Base-by-base conservation (phyloP, 768 basidiomycete genomes). In the Hysterangium stoloniferum region DNA sequence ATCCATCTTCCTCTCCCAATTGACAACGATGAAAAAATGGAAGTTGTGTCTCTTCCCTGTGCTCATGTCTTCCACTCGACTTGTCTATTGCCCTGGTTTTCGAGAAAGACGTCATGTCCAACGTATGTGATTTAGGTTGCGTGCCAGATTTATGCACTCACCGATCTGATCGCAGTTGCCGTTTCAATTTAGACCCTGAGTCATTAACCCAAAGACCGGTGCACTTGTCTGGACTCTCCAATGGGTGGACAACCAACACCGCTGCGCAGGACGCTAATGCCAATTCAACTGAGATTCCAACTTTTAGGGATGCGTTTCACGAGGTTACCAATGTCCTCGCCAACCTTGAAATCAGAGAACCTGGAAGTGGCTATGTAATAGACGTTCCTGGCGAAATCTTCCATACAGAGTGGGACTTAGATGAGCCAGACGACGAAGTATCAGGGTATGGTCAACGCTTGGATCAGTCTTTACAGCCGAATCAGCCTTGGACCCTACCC, bases 11-110 rank as follows among this genome's bases (percentile, higher is more conserved):
- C 44, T n/a, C 33, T 45, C n/a, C 17, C 33, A 9, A 32, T 33
- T 7, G 11, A 13, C 4, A 3, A 22, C n/a, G 29, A 24, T 13
- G 51, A 35, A 6, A 33, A 34, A 9, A 24, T 25, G 15, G 31
- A 44, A 4, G 25, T 89, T 41, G 78, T 89, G 31, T 67, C 78
- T 3, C 74, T 90, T 9, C 87, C 87, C 4, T 90, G 87, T 59
- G 77, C 84, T 6, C 87, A 90, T 62, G 78, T 86, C 45, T 90
- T 89, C 68, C 87, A 90, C 57, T 75, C 84, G 1, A 70, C 79
- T 0, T 90, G 87, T 64, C 75, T 90, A 33, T 62, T 84, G 9
- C 87, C 87, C 1, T 90, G 87, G 87, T 90, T 89, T 63, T 78
- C 86, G 3, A 5, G 12, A 22, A 84, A 84, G 56, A 88, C 86